A percentile compares a stretch with the other conserved stretches of the same genome.
phyloP scores from a whole-genome alignment of 139 green algal species.

The Raphidocelis subcapitata region DNA sequence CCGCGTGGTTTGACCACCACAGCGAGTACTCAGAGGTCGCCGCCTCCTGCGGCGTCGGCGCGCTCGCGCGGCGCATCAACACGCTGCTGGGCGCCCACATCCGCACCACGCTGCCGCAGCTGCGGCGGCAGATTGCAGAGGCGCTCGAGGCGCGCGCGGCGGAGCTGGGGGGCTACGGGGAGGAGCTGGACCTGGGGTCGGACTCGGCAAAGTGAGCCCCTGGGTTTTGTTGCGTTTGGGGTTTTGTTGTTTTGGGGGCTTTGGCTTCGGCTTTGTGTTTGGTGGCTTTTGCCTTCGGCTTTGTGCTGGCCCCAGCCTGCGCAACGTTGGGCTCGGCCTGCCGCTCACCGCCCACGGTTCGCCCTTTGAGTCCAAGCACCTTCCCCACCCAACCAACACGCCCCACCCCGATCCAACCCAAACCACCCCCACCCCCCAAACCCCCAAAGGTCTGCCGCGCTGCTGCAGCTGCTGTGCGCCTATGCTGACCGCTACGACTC shows the following conservation, averaged over 20 bases:
- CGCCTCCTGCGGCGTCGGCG: constrained; percentile 60
- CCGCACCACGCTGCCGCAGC: constrained; percentile 27
- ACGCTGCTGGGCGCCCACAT: constrained; percentile 72
- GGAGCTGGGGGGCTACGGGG: constrained; percentile 59
- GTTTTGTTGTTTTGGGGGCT: too few species aligned
- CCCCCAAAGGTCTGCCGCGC: constrained; percentile 23
- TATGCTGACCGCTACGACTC: constrained; percentile 78
- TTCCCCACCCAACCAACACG: too few species aligned
- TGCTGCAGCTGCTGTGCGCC: constrained; percentile 84
- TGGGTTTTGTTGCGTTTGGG: too few species aligned
- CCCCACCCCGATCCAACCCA: too few species aligned
- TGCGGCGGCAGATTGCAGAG: constrained; percentile 37
- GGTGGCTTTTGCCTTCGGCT: too few species aligned
- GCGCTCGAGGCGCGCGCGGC: constrained; percentile 31
- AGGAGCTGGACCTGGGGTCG: constrained; percentile 24
- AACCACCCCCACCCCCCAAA: too few species aligned
- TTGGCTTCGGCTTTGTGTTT: too few species aligned
- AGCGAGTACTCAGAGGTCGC: constrained; percentile 65
- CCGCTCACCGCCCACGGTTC: too few species aligned
- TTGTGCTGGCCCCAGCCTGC: too few species aligned
- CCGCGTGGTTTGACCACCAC: constrained; percentile 64
- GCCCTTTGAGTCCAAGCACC: too few species aligned
- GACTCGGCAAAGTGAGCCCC: constrained; percentile 15
- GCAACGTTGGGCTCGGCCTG: too few species aligned
- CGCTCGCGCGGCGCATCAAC: constrained; percentile 83